A percentile compares a stretch with the other conserved stretches of the same genome.
phyloP scores from a whole-genome alignment of 352 stramenopile genomes.

The Phytophthora idaei region DNA sequence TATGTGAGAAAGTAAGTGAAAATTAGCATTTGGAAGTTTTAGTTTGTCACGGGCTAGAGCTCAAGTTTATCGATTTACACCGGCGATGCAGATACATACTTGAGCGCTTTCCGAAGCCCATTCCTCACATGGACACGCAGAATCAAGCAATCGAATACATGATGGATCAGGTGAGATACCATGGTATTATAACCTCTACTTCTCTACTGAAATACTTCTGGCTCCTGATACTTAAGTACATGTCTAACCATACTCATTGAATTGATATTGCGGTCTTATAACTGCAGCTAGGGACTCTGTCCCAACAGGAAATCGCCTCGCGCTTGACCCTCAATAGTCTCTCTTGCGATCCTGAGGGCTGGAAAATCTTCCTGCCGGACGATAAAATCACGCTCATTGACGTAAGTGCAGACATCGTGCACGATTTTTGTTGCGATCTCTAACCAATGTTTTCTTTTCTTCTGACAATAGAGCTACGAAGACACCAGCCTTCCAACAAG shows the following conservation, averaged over 20 bases:
- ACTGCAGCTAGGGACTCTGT: constrained; percentile 50
- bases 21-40: not conserved
- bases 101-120: constrained; percentile 52
- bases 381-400: constrained; percentile 71
- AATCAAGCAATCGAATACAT: constrained; percentile 69
- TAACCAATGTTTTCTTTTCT: constrained; percentile 5
- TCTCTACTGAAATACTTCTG: too few relatives aligned
- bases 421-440: not conserved
- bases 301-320: constrained; percentile 72
- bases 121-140: constrained; percentile 27
- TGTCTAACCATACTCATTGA: not conserved
- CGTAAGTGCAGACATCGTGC: constrained; percentile 25
- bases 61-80: too few relatives aligned
- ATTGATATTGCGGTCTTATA: not conserved
- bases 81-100: constrained; percentile 52
- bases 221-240: too few relatives aligned
- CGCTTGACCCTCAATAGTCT: constrained; percentile 66
- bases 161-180: constrained; percentile 52
- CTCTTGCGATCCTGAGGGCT: constrained; percentile 52
- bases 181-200: not conserved
- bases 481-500: constrained; percentile 49
- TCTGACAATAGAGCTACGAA: constrained; percentile 50
- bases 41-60: not conserved
- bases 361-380: constrained; percentile 50
- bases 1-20: constrained; percentile 66